Base-by-base conservation (phyloP, 2,329 filamentous ascomycete genomes). In the Aureobasidium sp. region DNA sequence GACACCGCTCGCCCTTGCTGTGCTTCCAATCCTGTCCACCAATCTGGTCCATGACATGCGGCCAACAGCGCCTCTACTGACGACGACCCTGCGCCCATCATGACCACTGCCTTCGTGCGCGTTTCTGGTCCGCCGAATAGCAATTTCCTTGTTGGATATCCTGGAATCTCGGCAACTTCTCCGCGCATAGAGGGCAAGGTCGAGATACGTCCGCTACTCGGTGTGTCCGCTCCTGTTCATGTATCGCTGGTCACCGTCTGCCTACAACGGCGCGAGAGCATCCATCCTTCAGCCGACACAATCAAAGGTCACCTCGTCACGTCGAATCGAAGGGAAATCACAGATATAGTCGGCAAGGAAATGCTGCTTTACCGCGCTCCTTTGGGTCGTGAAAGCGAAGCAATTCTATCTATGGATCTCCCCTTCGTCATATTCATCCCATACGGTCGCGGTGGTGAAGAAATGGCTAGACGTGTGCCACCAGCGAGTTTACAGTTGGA, bases 351-450 rank as follows among this genome's bases (percentile, higher is more conserved):
- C 51, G 94, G 94, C 67, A 97, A 97, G 74, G 94, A 99, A 77
- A 88, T 96, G 77, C 81, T 97, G 39, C 79, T 99, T 61, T 97
- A 93, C 74, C 86, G 92, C 67, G 96, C 92, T 75, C 83, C 88
- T 1, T 83, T 88, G 2, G 92, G 92, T 51, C 89, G 86, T 73
- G 91, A 96, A 71, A 87, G 87, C 51, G 94, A 97, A 73, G 90
- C 85, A 70, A 88, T 99, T 63, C 87, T 97, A 66, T 87, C 89
- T 68, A 97, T 99, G 94, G 94, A 99, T 74, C 80, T 99, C 20
- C 94, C 94, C 0, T 99, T 99, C 73, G 90, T 97, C 46, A 84
- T 99, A 63, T 97, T 97, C 76, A 97, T 99, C 72, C 94, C 94
- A 2, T 97, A 92, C 72, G 93, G 93, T 43, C 85, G 92, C 68